These are phyloP conservation scores for Candida mattraensis DNA, from an alignment of 805 yeast species.

Conservation along the genomic window DNA sequence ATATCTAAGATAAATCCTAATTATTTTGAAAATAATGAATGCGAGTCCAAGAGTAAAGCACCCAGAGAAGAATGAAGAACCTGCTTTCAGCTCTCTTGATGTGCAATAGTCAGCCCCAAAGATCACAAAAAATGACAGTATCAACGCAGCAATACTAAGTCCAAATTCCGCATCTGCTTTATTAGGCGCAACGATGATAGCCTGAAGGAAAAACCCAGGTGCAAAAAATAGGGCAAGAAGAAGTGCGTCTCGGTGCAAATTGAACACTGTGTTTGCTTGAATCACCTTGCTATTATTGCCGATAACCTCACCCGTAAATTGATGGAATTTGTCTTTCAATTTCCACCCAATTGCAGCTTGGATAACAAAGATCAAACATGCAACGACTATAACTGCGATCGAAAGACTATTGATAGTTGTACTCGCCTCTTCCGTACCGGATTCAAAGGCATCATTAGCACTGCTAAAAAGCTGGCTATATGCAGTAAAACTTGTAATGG, in stretches of 20 bases:
- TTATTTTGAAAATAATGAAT: slow-evolving; percentile 41
- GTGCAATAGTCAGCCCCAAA: slow-evolving; percentile 37
- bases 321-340: slow-evolving; percentile 18
- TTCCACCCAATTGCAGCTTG: slow-evolving; percentile 31
- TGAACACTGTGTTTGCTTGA: slow-evolving; percentile 36
- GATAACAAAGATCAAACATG: slow-evolving; percentile 35
- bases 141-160: slow-evolving; percentile 32
- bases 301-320: slow-evolving; percentile 26
- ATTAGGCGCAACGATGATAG: slow-evolving; percentile 32
- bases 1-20: slow-evolving; percentile 33
- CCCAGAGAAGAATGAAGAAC: slow-evolving; percentile 25
- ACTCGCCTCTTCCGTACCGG: slow-evolving; percentile 23
- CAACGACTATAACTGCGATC: slow-evolving; percentile 39
- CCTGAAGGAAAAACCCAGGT: slow-evolving; percentile 44
- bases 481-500: slow-evolving; percentile 21
- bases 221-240: slow-evolving; percentile 40
- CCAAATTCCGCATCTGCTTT: slow-evolving; percentile 41
- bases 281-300: slow-evolving; percentile 39
- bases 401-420: slow-evolving; percentile 38
- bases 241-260: slow-evolving; percentile 37
- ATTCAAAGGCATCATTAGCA: slow-evolving; percentile 4
- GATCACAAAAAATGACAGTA: slow-evolving; percentile 33
- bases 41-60: slow-evolving; percentile 37
- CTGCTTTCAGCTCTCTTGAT: slow-evolving; percentile 31
- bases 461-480: slow-evolving; percentile 14